Percentiles rank a stretch among this genome's conserved stretches.
These are phyloP conservation scores for Cordyceps cicadae DNA, from an alignment of 2,329 filamentous ascomycete genomes.

Conservation along the genomic window DNA sequence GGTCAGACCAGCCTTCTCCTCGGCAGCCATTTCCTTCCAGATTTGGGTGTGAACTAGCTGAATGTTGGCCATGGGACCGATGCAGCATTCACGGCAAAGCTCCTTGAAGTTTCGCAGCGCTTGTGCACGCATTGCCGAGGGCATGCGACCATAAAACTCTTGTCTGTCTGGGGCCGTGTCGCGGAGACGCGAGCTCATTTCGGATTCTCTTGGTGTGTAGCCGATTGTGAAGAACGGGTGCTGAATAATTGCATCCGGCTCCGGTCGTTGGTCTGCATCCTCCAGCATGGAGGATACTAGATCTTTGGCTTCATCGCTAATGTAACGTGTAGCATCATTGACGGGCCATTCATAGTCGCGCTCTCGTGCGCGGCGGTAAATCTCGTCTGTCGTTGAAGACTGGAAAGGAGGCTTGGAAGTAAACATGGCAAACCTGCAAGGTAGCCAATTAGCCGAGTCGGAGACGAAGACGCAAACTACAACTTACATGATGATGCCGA, in stretches of 20 bases:
- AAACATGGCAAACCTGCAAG: slow-evolving; percentile 77
- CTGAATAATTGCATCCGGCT: slow-evolving; percentile 69
- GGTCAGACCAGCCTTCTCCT: slow-evolving; percentile 58
- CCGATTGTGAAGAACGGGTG: slow-evolving; percentile 73
- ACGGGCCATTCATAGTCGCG: slow-evolving; percentile 76
- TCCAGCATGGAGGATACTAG: slow-evolving; percentile 69
- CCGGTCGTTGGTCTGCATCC: slow-evolving; percentile 65
- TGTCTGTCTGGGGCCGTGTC: slow-evolving; percentile 48
- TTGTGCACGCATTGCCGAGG: slow-evolving; percentile 34
- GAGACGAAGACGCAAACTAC: background rate
- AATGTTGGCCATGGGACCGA: slow-evolving; percentile 45
- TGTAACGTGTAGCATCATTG: slow-evolving; percentile 58
- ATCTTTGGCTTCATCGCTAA: slow-evolving; percentile 68
- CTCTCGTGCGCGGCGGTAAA: slow-evolving; percentile 63
- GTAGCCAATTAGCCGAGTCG: background rate
- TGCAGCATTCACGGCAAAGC: slow-evolving; percentile 49
- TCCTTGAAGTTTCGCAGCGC: slow-evolving; percentile 46
- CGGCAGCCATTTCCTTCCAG: slow-evolving; percentile 60
- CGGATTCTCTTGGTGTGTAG: slow-evolving; percentile 56
- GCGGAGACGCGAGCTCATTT: slow-evolving; percentile 51
- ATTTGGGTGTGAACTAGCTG: slow-evolving; percentile 45
- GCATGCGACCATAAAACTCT: slow-evolving; percentile 48
- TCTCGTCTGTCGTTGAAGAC: slow-evolving; percentile 79
- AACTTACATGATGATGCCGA: slow-evolving; percentile 87
- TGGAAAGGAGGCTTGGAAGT: slow-evolving; percentile 96